Evolutionary conservation across 2,329 filamentous ascomycete species (phyloP).

Genomic region (Alternaria viburni): DNA sequence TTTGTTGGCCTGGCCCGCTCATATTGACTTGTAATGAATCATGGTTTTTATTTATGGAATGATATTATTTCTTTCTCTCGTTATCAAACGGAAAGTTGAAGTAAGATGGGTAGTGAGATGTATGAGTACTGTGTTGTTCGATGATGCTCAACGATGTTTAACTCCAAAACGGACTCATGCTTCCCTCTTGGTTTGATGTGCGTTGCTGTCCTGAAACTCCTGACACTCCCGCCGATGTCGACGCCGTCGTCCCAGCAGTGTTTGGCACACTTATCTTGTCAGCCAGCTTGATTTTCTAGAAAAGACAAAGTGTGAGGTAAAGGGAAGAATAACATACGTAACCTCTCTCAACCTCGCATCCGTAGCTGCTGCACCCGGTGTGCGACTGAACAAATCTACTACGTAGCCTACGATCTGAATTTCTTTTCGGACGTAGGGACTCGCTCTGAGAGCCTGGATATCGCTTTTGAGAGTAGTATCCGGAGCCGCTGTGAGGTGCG

Average conservation of each 20-base stretch:
- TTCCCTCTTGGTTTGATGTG: slow-evolving; percentile 19
- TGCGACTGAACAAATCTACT: slow-evolving; percentile 9
- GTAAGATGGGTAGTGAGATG: background rate
- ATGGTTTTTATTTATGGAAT: background rate
- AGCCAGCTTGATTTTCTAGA: background rate
- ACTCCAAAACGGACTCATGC: slow-evolving; percentile 34
- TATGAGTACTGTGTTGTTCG: background rate
- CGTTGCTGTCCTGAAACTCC: background rate
- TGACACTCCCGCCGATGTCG: background rate
- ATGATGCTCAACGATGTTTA: background rate
- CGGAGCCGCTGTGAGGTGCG: slow-evolving; percentile 7
- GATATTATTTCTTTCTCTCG: background rate
- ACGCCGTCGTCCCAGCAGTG: background rate
- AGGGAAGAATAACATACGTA: slow-evolving; percentile 17
- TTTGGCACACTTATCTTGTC: slow-evolving; percentile 22
- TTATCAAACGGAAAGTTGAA: too few relatives aligned
- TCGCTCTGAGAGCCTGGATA: slow-evolving; percentile 15
- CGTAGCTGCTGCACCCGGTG: background rate
- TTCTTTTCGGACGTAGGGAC: slow-evolving; percentile 18
- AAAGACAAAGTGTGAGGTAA: background rate
- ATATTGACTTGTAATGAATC: background rate
- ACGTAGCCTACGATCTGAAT: slow-evolving; percentile 29
- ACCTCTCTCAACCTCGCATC: slow-evolving; percentile 20
- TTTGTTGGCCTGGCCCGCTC: background rate
- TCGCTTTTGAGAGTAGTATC: slow-evolving; percentile 23